Base-by-base conservation (phyloP, 345 rosid genomes). In the Rhodamnia rubescens region DNA sequence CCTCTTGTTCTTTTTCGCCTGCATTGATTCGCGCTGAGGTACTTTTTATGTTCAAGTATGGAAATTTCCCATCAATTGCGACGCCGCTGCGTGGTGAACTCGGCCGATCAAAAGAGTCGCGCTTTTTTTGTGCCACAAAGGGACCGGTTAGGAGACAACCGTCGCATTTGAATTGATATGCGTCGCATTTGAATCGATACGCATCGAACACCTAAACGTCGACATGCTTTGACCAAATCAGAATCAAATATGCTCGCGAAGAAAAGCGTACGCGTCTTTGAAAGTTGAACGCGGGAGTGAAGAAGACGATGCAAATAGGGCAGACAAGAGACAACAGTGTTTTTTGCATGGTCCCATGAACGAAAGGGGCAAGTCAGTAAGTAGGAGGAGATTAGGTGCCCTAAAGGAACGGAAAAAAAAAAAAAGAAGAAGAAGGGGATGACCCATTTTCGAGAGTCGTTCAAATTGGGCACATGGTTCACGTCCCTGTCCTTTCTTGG, bases 1-100 rank as follows among this genome's bases (percentile, higher is more conserved):
- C 40, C 15, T 7, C 20, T 21, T 18, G 0, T 36, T 11, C 47
- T 5, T 0, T 18, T 13, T 0, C 8, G 5, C 22, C 18, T 32
- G n/a, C n/a, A n/a, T n/a, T n/a, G n/a, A n/a, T n/a, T 32, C 3
- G 2, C 10, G 44, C 47, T 0, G 0, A 69, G 44, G 18, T 64
- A 7, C 75, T 32, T 36, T 64, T 64, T 18, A 40, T 5, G 47
- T 18, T 2, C 42, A 14, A 29, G 74, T 3, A 27, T 40, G 9
- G 15, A 61, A 14, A 14, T 29, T 53, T 29, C 74, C 74, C 10
- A 0, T 61, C 78, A 2, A 64, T 64, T 21, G 78, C 42, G 12
- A 8, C 47, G 2, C 1, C 24, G 5, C 1, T 7, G 20, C 7
- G 7, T 5, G 24, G 11, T 69, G 47, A 69, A 36, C 9, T 40